Conservation (phyloP, 2,329 filamentous ascomycete species). For the Talaromyces rugulosus region DNA sequence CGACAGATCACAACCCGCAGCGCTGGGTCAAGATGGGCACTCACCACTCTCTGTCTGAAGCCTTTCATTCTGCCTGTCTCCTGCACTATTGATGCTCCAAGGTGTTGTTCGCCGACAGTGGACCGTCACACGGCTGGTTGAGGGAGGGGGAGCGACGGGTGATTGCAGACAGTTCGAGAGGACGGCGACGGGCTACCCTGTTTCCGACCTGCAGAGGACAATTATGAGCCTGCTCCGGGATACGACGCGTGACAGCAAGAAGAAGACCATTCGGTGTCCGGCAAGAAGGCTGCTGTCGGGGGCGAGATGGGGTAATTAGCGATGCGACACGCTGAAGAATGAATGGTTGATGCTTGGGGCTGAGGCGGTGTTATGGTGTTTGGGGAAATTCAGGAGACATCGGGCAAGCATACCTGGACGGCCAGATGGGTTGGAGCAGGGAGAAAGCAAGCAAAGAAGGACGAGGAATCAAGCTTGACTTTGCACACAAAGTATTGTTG, state of each 20-base stretch:
- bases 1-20: neutral
- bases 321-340: slow-evolving; percentile 12
- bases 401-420: slow-evolving; percentile 7
- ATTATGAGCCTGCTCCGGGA: slow-evolving; percentile 24
- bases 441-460: slow-evolving; percentile 13
- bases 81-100: slow-evolving; percentile 14
- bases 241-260: slow-evolving; percentile 3
- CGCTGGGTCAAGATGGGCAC: slow-evolving; percentile 35
- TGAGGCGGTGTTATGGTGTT: neutral
- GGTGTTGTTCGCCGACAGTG: slow-evolving; percentile 29
- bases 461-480: neutral
- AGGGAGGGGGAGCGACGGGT: slow-evolving; percentile 16
- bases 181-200: slow-evolving; percentile 13
- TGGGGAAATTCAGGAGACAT: slow-evolving; percentile 4
- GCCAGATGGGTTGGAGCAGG: slow-evolving; percentile 3
- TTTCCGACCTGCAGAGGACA: slow-evolving; percentile 26
- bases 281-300: neutral
- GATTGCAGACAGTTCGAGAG: slow-evolving; percentile 14
- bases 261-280: slow-evolving; percentile 1
- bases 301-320: neutral
- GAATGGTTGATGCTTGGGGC: neutral
- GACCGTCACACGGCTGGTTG: slow-evolving; percentile 22
- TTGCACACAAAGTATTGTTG: neutral
- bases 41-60: slow-evolving; percentile 95
- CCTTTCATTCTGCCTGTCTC: slow-evolving; percentile 73